These are phyloP conservation scores for Dionaea muscipula DNA, from an alignment of 179 eudicot species.

Conservation along the genomic window DNA sequence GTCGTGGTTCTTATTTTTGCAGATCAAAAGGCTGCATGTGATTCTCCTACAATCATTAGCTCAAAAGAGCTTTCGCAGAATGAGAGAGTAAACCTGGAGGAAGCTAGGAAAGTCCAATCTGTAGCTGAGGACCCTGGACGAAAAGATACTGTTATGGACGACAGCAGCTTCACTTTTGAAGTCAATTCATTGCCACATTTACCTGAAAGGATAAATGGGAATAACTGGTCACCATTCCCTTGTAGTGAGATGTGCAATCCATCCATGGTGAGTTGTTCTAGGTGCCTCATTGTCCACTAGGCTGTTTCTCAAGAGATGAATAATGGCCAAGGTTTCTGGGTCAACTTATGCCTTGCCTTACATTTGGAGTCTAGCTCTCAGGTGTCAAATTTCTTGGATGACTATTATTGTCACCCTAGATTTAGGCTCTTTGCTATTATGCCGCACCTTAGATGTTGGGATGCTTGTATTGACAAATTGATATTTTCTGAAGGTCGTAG, in stretches of 20 bases:
- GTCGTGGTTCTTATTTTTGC: conserved; percentile 6
- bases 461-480: conserved; percentile 2
- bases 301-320: not conserved
- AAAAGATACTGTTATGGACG: conserved; percentile 31
- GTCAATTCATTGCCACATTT: conserved; percentile 36
- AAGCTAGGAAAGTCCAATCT: conserved; percentile 14
- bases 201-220: conserved; percentile 27
- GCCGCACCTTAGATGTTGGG: not conserved
- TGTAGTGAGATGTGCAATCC: conserved; percentile 24
- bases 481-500: conserved; percentile 24
- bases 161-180: conserved; percentile 52
- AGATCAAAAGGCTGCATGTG: conserved; percentile 31
- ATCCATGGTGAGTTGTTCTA: conserved; percentile 20
- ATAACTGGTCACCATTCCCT: conserved; percentile 33
- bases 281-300: too few species aligned
- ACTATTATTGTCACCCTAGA: not conserved
- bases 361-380: not conserved
- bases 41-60: conserved; percentile 30
- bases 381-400: too few species aligned
- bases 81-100: conserved; percentile 24
- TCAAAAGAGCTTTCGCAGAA: conserved; percentile 27
- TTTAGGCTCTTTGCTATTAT: not conserved
- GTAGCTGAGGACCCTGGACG: conserved; percentile 16
- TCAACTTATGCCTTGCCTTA: not conserved
- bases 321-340: not conserved